These are phyloP conservation scores for Tilletia caries DNA, from an alignment of 1,284 basidiomycete species.

Conservation along the genomic window DNA sequence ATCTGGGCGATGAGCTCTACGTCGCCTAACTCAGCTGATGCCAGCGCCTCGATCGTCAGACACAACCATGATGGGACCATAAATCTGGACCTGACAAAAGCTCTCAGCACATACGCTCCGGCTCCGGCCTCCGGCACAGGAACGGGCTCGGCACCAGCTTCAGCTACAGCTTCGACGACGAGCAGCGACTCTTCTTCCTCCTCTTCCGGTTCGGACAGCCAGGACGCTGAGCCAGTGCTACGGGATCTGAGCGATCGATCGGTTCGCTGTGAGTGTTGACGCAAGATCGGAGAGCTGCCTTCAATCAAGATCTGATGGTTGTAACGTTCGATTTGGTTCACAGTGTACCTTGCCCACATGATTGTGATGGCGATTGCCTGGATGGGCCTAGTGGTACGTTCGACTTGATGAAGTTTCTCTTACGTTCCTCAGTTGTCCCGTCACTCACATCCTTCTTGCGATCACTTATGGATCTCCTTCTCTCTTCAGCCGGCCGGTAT, in stretches of 20 bases:
- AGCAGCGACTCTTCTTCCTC: too few species aligned
- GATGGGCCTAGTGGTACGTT: constrained; percentile 58
- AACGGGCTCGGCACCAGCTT: not conserved
- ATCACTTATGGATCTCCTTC: too few species aligned
- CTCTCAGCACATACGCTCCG: not conserved
- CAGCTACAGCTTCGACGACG: too few species aligned
- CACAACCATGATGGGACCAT: constrained; percentile 29
- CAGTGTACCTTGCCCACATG: constrained; percentile 36
- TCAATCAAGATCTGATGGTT: not conserved
- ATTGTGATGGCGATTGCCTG: constrained; percentile 58
- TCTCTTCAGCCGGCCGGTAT: constrained; percentile 58
- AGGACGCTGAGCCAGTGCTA: not conserved
- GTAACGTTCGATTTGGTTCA: not conserved
- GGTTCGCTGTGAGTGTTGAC: not conserved
- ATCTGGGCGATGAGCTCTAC: constrained; percentile 38
- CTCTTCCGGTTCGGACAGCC: too few species aligned
- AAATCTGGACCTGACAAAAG: constrained; percentile 38
- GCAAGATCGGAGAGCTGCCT: not conserved
- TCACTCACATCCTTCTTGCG: too few species aligned
- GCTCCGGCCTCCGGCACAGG: not conserved
- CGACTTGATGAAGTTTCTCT: not conserved
- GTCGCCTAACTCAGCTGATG: constrained; percentile 22
- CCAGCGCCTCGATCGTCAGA: constrained; percentile 21
- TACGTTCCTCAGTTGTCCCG: not conserved
- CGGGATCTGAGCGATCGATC: not conserved